Evolutionary conservation across 2,329 filamentous ascomycete species (phyloP), one percentile per base, ranked within the genome.

Genomic region (Teratosphaeria epicoccoides): DNA sequence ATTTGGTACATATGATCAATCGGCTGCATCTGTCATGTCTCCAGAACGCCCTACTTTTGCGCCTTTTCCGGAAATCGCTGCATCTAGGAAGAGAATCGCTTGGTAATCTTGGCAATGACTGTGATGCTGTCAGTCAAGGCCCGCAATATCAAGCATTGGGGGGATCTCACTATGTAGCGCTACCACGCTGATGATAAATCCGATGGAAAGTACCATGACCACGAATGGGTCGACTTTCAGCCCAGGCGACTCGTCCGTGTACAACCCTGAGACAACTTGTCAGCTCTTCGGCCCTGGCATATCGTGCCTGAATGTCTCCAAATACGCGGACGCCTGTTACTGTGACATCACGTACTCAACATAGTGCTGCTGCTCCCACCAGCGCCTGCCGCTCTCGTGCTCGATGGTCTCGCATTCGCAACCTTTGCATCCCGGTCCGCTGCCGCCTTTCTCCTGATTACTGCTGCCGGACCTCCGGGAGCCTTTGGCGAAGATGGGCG

Each of bases 171-270:
- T 89, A 76, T 98, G 93, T 68, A 98, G 79, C 62, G 89, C 90
- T 66, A 98, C 93, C 68, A 98, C 93, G 67, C 87, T 93, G 77
- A 98, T 96, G 73, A 98, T 98, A 74, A 98, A 98, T 57, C 95
- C 93, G 64, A 98, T 82, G 66, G 88, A 95, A 63, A 98, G 79
- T 61, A 96, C 93, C 67, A 98, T 80, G 59, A 98, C 91, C 60
- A 98, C 90, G 54, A 98, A 93, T 22, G 93, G 93, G 71, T 98
- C 93, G 59, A 98, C 93, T 78, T 96, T 95, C 65, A 98, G 78
- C 57, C 93, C 93, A 53, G 93, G 93, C 59, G 88, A 95, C 77
- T 98, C 93, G 69, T 98, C 93, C 53, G 93, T 98, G 82, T 98
- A 98, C 44, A 98, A 84, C 73, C 82, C 85, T 89, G 52, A 23